These are phyloP conservation scores for Oryza glumipatula DNA, from an alignment of 176 grass and related monocot species.

Conservation along the genomic window DNA sequence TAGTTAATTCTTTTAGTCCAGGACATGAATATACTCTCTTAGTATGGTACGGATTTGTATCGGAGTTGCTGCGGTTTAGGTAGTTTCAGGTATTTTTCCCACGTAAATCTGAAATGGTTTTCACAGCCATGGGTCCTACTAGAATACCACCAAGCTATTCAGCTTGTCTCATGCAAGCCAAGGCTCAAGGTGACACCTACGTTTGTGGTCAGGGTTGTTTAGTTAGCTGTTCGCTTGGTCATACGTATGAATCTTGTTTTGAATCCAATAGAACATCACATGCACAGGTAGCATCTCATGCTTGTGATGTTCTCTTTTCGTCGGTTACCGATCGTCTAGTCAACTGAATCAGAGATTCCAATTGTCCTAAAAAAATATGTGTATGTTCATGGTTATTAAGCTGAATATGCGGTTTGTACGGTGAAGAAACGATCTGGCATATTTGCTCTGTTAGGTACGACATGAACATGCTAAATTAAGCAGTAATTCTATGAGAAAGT, in stretches of 20 bases:
- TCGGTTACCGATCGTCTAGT: constrained; percentile 28
- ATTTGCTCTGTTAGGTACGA: constrained; percentile 23
- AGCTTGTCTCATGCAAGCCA: constrained; percentile 6
- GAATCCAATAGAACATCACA: background rate
- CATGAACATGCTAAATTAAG: constrained; percentile 23
- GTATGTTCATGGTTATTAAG: constrained; percentile 11
- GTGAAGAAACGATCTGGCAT: background rate
- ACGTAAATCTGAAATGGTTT: background rate
- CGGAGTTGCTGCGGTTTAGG: background rate
- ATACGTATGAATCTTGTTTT: background rate
- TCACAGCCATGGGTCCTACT: background rate
- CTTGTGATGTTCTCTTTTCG: constrained; percentile 28
- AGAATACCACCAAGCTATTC: background rate
- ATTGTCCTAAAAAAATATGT: constrained; percentile 38
- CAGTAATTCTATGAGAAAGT: background rate
- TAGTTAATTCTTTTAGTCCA: background rate
- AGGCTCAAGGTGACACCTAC: background rate
- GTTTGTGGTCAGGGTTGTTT: constrained; percentile 18
- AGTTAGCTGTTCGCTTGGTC: background rate
- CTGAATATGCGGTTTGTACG: constrained; percentile 19
- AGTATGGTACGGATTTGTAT: background rate
- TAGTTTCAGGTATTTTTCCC: background rate
- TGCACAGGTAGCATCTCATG: constrained; percentile 8
- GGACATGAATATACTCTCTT: background rate
- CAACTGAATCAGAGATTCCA: constrained; percentile 37